phyloP scores from a whole-genome alignment of 192 early-diverging fungal genomes.

The Mortierella antarctica region DNA sequence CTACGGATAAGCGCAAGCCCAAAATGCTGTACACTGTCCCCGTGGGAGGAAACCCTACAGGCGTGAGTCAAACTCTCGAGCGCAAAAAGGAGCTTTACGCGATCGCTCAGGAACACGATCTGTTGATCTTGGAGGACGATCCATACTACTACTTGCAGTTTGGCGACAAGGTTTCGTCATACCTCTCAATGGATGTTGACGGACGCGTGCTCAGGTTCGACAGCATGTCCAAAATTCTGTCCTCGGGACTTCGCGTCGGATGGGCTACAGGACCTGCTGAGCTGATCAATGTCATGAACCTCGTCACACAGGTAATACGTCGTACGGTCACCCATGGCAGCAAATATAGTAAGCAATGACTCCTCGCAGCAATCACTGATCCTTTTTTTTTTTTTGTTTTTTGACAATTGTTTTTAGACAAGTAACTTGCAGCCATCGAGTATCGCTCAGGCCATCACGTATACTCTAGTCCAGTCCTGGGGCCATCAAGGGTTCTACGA shows the following conservation, averaged over 20 bases:
- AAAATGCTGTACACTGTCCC: slow-evolving; percentile 82
- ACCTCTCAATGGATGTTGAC: slow-evolving; percentile 91
- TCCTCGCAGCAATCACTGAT: not conserved
- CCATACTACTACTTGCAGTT: slow-evolving; percentile 95
- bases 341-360: not conserved
- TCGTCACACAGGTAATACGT: slow-evolving; percentile 69
- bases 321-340: not conserved
- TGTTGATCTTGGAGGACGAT: slow-evolving; percentile 95
- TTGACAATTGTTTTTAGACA: slow-evolving; percentile 56
- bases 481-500: slow-evolving; percentile 81
- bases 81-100: slow-evolving; percentile 84
- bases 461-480: slow-evolving; percentile 80
- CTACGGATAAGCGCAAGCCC: slow-evolving; percentile 54
- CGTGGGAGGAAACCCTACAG: slow-evolving; percentile 92
- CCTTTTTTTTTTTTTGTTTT: slow-evolving; percentile 2
- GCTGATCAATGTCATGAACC: slow-evolving; percentile 82
- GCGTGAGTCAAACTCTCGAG: slow-evolving; percentile 78
- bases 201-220: slow-evolving; percentile 92
- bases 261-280: slow-evolving; percentile 76
- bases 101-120: slow-evolving; percentile 76
- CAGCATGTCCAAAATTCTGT: slow-evolving; percentile 92
- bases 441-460: slow-evolving; percentile 81
- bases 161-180: slow-evolving; percentile 67
- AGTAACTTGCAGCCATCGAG: slow-evolving; percentile 88
- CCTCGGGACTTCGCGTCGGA: slow-evolving; percentile 87